Conservation (phyloP, 208 protist species). For the Acanthamoeba divionensis region DNA sequence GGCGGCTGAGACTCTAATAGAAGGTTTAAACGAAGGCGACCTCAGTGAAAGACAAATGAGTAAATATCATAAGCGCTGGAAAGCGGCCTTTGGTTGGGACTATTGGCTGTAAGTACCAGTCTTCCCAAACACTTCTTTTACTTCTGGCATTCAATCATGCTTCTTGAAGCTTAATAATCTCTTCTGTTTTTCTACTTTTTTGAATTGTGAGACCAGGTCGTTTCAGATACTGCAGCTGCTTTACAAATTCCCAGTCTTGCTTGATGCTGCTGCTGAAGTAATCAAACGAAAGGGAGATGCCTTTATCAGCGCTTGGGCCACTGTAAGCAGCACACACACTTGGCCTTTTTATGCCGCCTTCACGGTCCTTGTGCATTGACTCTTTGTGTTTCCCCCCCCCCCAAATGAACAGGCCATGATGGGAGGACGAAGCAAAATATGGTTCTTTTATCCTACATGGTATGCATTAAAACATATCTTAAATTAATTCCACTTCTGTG, state of each 20-base stretch:
- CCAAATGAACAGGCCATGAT: neutral
- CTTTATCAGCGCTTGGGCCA: slow-evolving; percentile 46
- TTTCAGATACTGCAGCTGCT: slow-evolving; percentile 18
- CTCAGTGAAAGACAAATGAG: neutral
- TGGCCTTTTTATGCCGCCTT: no score
- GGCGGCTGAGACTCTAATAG: slow-evolving; percentile 20
- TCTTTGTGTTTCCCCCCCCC: no score
- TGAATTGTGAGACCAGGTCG: neutral
- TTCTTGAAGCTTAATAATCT: no score
- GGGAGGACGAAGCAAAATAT: slow-evolving; percentile 51
- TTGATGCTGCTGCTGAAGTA: slow-evolving; percentile 42
- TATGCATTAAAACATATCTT: neutral
- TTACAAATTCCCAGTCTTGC: slow-evolving; percentile 15
- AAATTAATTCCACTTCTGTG: neutral
- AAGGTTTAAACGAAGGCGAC: neutral
- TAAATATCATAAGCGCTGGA: slow-evolving; percentile 46
- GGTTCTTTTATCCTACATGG: slow-evolving; percentile 53
- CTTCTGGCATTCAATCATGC: neutral
- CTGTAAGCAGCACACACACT: neutral
- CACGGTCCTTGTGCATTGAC: no score
- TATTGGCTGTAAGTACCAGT: slow-evolving; percentile 22
- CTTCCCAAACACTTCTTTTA: neutral
- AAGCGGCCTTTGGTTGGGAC: slow-evolving; percentile 24
- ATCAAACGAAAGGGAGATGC: slow-evolving; percentile 52
- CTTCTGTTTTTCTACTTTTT: no score